These are phyloP conservation scores for Toxicodendron radicans DNA, from an alignment of 345 rosid species.

Conservation along the genomic window DNA sequence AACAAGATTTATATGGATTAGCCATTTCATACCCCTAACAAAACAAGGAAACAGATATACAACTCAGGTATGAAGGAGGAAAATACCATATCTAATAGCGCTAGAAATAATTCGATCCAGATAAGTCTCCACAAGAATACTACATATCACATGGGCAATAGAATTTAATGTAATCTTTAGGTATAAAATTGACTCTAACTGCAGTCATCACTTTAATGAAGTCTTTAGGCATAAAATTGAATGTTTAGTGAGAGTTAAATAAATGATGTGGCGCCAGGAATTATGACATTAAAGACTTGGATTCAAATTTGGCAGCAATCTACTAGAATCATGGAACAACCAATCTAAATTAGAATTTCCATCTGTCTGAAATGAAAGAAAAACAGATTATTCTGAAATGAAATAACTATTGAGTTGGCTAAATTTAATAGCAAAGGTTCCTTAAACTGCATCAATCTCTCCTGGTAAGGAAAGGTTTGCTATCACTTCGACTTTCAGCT, in stretches of 20 bases:
- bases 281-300: slow-evolving; percentile 1
- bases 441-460: background rate
- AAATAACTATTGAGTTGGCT: background rate
- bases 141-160: too few species aligned
- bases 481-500: too few species aligned
- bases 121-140: too few species aligned
- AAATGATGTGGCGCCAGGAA: background rate
- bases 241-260: background rate
- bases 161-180: background rate
- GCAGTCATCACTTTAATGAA: background rate
- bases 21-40: too few species aligned
- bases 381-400: background rate
- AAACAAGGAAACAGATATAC: too few species aligned
- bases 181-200: background rate
- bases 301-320: background rate
- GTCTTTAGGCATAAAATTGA: background rate
- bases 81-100: too few species aligned
- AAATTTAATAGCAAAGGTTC: background rate
- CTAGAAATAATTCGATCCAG: too few species aligned
- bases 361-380: background rate
- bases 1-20: too few species aligned
- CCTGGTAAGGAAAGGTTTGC: background rate
- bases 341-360: background rate
- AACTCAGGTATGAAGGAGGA: too few species aligned
- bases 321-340: background rate